These are phyloP conservation scores for Globisporangium lucens DNA, from an alignment of 352 stramenopile species.

Conservation along the genomic window DNA sequence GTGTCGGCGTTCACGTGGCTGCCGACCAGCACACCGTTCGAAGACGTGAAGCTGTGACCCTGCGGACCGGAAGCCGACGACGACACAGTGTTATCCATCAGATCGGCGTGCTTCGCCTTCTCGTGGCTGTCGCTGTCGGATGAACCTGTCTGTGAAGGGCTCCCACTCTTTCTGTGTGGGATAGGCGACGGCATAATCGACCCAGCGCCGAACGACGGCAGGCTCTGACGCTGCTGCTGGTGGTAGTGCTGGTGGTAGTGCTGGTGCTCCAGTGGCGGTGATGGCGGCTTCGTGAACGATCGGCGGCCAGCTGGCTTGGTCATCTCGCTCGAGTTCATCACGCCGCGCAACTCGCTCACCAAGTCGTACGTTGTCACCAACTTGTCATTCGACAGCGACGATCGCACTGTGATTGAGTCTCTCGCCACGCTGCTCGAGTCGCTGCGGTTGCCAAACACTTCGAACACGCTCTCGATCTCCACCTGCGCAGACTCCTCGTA, in stretches of 20 bases:
- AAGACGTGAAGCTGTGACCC: conserved; percentile 16
- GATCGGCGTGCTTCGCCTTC: conserved; percentile 8
- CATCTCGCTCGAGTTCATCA: conserved; percentile 69
- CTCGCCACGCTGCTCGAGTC: conserved; percentile 15
- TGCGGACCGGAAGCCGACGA: conserved; percentile 12
- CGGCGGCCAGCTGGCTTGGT: conserved; percentile 27
- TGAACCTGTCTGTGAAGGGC: conserved; percentile 10
- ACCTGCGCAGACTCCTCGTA: conserved; percentile 40
- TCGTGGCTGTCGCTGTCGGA: conserved; percentile 9
- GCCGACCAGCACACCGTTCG: conserved; percentile 13
- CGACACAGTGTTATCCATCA: conserved; percentile 17
- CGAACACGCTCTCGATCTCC: conserved; percentile 53
- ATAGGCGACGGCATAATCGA: conserved; percentile 15
- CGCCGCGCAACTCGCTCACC: conserved; percentile 51
- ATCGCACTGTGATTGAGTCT: conserved; percentile 9
- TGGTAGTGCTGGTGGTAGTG: background rate
- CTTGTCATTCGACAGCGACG: conserved; percentile 17
- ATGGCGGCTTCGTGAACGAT: conserved; percentile 28
- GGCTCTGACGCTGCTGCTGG: conserved; percentile 8
- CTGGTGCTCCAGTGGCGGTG: conserved; percentile 18
- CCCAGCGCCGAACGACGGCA: conserved; percentile 13
- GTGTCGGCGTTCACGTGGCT: conserved; percentile 13
- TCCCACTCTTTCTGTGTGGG: conserved; percentile 8
- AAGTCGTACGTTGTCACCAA: conserved; percentile 46
- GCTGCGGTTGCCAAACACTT: conserved; percentile 36